phyloP scores from a whole-genome alignment of 371 early-diverging fungal genomes.

The Rhizopus arrhizus region DNA sequence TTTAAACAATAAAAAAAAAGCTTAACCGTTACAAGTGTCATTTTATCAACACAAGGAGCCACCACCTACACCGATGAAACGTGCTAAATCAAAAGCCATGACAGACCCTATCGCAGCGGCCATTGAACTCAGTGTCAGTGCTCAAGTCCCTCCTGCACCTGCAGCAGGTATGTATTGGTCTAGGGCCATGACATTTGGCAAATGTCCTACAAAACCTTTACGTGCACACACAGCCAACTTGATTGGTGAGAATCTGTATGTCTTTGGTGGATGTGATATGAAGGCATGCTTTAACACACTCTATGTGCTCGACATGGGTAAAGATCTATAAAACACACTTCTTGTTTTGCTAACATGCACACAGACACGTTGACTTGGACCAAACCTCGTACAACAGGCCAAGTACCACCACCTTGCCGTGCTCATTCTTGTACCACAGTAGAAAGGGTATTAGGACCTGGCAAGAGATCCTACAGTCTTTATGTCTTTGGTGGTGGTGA shows the following conservation, averaged over 20 bases:
- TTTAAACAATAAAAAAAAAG: background rate
- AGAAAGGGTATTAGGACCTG: constrained; percentile 48
- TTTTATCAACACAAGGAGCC: background rate
- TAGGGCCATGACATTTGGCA: constrained; percentile 67
- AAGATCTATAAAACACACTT: constrained; percentile 15
- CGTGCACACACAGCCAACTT: constrained; percentile 82
- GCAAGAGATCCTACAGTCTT: constrained; percentile 33
- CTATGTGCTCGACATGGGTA: constrained; percentile 53
- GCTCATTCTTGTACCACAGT: constrained; percentile 84
- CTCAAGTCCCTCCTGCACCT: constrained; percentile 56
- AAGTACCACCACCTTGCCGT: constrained; percentile 72
- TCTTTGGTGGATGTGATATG: constrained; percentile 90
- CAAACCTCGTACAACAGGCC: constrained; percentile 64
- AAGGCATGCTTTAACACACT: constrained; percentile 74
- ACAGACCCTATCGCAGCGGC: constrained; percentile 46
- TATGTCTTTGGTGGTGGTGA: constrained; percentile 88
- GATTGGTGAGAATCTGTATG: constrained; percentile 75
- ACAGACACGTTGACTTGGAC: constrained; percentile 84
- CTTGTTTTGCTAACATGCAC: constrained; percentile 49
- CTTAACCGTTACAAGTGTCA: background rate
- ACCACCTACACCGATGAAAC: constrained; percentile 1
- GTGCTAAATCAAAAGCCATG: constrained; percentile 15
- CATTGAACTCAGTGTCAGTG: constrained; percentile 35
- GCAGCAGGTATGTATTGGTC: constrained; percentile 92
- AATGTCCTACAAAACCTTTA: constrained; percentile 66